These are phyloP conservation scores for Russula foetens DNA, from an alignment of 768 basidiomycete genomes.

Conservation along the genomic window DNA sequence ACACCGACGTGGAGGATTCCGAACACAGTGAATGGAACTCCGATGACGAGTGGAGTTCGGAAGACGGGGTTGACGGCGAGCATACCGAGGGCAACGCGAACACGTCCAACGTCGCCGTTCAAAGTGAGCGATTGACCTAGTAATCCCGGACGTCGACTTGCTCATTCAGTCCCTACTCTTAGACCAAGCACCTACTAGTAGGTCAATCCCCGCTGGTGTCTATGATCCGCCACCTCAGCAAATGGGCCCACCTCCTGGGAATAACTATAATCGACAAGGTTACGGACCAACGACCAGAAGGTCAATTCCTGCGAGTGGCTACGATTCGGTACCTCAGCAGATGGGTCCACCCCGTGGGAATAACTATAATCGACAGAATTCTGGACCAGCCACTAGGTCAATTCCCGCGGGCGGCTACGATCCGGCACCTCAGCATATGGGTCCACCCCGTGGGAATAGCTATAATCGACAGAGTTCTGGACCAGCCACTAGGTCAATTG, in stretches of 20 bases:
- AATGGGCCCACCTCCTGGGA: neutral
- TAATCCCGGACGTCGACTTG: neutral
- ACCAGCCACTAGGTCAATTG: too few relatives aligned
- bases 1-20: neutral
- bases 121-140: neutral
- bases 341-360: neutral
- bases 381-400: neutral
- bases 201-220: neutral
- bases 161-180: neutral
- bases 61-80: neutral
- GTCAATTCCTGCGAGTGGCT: neutral
- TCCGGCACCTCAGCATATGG: neutral
- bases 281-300: neutral
- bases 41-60: constrained; percentile 14
- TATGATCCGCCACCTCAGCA: neutral
- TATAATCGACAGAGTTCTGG: neutral
- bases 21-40: constrained; percentile 9
- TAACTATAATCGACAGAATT: neutral
- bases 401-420: neutral
- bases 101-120: neutral
- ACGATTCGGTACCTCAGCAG: neutral
- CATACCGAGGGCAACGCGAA: neutral
- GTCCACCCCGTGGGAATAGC: neutral
- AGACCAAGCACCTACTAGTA: neutral
- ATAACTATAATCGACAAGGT: neutral